Evolutionary conservation across 257 asterid species (phyloP), one percentile per base, ranked within the genome.

Genomic region (Vinca minor): DNA sequence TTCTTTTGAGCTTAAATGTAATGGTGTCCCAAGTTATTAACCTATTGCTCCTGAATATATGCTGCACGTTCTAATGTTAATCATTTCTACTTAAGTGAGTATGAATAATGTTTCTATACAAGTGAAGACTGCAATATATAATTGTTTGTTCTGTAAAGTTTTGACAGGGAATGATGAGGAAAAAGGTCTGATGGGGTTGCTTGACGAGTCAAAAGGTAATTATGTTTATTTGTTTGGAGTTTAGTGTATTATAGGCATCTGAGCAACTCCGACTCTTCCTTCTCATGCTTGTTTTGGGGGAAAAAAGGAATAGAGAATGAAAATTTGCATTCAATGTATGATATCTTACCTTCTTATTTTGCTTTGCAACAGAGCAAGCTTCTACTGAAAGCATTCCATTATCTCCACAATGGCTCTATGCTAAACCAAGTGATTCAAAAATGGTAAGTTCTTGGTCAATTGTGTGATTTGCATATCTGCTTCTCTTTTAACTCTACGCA

Each of bases 341-440:
- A 23, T 44, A 4, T 4, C 10, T 9, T 60, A 13, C 5, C 2
- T 66, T 52, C 47, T 72, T 13, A 54, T 48, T 2, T 35, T 29
- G 13, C 57, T 31, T 67, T 85, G 66, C 62, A 76, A 77, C 86
- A 93, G 98, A 93, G 82, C 95, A 79, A 77, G 83, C 78, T 35
- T 61, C 71, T n/a, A 74, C 85, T 15, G 97, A 93, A 71, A 89
- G 69, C 81, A 93, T 93, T 59, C 98, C 98, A 7, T 71, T 93
- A 78, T 93, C 98, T 80, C 98, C 98, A 0, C 98, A 93, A 72
- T 93, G 98, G 98, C 83, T 89, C 50, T 87, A 89, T 74, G 84
- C 89, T 63, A 93, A 80, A 78, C 92, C 96, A 50, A 85, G 65
- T 77, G 98, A 93, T 54, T 72, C 85, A 62, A 93, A 85, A 68